These are phyloP conservation scores for Pugionium cornutum DNA, from an alignment of 345 rosid species.

Conservation along the genomic window DNA sequence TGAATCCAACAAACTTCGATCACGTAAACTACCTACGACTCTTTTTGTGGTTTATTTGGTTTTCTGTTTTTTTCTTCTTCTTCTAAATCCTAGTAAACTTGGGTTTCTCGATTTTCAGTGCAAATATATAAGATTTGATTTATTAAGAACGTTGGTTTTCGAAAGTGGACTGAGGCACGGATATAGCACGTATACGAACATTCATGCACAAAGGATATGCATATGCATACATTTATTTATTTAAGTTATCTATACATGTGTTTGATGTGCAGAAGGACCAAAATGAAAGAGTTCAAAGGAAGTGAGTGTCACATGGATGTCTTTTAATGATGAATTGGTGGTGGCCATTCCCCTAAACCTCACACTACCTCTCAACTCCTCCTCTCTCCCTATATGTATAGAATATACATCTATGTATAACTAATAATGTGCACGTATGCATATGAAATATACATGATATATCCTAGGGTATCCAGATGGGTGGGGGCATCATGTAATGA, in stretches of 20 bases:
- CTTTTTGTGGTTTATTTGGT: too few relatives aligned
- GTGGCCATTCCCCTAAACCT: conserved; percentile 10
- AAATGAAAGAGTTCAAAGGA: neutral
- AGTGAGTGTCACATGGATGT: conserved; percentile 4
- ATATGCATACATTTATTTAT: neutral
- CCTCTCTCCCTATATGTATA: neutral
- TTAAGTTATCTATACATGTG: too few relatives aligned
- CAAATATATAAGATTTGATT: too few relatives aligned
- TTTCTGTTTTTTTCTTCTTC: too few relatives aligned
- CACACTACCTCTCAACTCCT: conserved; percentile 7
- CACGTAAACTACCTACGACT: too few relatives aligned
- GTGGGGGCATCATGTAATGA: conserved; percentile 23
- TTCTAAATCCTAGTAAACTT: too few relatives aligned
- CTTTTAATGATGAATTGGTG: conserved; percentile 9
- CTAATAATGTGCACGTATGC: conserved; percentile 6
- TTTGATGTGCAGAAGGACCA: neutral
- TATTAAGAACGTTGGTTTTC: too few relatives aligned
- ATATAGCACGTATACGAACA: neutral
- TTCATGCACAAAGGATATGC: neutral
- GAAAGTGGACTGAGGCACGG: too few relatives aligned
- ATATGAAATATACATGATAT: neutral
- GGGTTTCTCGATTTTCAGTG: too few relatives aligned
- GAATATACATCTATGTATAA: neutral
- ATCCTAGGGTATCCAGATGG: neutral
- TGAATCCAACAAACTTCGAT: too few relatives aligned